Conservation (phyloP, 495 filamentous ascomycete species). For the Penicillium odoratum region DNA sequence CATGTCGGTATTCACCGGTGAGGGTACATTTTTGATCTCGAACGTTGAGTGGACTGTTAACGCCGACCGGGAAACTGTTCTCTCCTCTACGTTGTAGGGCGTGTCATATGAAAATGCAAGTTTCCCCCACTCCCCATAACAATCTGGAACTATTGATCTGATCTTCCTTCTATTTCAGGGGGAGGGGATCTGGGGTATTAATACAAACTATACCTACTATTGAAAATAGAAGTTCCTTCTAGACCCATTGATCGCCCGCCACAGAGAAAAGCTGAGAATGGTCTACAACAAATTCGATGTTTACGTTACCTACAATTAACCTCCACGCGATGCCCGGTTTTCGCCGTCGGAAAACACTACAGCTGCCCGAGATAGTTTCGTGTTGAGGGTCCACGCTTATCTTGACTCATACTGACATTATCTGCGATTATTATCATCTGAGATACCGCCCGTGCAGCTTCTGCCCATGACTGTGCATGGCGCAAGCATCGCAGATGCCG, state of each 20-base stretch:
- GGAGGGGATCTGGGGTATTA: neutral
- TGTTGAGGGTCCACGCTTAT: neutral
- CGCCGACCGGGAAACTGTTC: slow-evolving; percentile 26
- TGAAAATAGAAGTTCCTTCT: neutral
- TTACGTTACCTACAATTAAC: too few species aligned
- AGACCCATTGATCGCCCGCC: neutral
- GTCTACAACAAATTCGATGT: too few species aligned
- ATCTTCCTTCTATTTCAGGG: neutral
- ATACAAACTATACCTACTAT: neutral
- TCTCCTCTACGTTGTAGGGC: slow-evolving; percentile 27
- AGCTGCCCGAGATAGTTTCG: neutral
- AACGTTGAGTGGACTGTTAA: slow-evolving; percentile 28
- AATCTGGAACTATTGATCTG: neutral
- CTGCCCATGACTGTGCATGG: neutral
- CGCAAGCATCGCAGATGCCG: neutral
- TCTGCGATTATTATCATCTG: neutral
- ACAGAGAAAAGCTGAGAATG: neutral
- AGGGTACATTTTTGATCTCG: slow-evolving; percentile 11
- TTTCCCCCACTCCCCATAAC: too few species aligned
- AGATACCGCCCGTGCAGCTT: neutral
- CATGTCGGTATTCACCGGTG: slow-evolving; percentile 17
- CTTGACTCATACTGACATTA: neutral
- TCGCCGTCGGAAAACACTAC: neutral
- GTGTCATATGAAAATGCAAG: slow-evolving; percentile 8
- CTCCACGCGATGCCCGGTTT: neutral